These are phyloP conservation scores for Datura wrightii DNA, from an alignment of 257 asterid species.

Conservation along the genomic window DNA sequence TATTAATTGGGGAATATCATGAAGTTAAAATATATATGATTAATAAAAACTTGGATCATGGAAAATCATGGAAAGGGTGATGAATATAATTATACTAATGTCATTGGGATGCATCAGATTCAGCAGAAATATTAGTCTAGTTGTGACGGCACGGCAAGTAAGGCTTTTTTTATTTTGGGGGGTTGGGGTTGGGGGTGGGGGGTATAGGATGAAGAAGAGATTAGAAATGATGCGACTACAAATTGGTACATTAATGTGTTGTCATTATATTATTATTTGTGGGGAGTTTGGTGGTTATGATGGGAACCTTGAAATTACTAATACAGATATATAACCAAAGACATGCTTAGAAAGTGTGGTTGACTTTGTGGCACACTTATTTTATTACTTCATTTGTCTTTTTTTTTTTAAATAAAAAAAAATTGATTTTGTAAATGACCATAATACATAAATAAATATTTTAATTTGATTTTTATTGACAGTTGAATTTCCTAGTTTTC, in stretches of 20 bases:
- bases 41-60: slow-evolving; percentile 23
- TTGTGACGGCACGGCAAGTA: slow-evolving; percentile 29
- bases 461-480: too few species aligned
- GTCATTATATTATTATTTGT: background rate
- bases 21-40: background rate
- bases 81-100: background rate
- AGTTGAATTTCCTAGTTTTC: too few species aligned
- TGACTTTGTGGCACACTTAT: slow-evolving; percentile 5
- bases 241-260: background rate
- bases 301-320: slow-evolving; percentile 15
- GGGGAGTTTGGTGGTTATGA: background rate
- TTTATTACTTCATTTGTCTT: background rate
- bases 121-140: background rate
- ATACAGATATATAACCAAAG: slow-evolving; percentile 3
- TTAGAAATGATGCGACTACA: background rate
- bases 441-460: too few species aligned
- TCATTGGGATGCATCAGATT: slow-evolving; percentile 26
- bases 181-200: background rate
- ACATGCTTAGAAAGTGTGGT: slow-evolving; percentile 26
- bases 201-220: background rate
- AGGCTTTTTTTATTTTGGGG: too few species aligned
- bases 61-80: slow-evolving; percentile 25
- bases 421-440: background rate
- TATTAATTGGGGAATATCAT: background rate
- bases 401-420: too few species aligned